These are phyloP conservation scores for Aspergillus neoniger DNA, from an alignment of 2,329 filamentous ascomycete genomes.

Conservation along the genomic window DNA sequence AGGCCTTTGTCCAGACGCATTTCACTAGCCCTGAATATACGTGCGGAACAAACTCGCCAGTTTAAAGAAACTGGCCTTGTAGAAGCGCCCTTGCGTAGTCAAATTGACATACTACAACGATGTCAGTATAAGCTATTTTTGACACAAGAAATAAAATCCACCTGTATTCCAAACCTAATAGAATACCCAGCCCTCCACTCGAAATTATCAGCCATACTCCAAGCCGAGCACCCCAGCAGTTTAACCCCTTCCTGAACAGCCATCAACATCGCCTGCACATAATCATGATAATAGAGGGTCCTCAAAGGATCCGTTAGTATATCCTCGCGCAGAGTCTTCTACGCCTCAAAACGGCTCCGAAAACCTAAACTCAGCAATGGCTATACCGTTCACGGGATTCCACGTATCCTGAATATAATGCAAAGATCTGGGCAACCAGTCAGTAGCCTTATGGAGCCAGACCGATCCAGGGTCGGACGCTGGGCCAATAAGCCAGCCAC, in stretches of 20 bases:
- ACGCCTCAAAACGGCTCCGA: not conserved
- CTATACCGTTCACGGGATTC: not conserved
- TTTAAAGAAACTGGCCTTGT: not conserved
- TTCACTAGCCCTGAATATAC: not conserved
- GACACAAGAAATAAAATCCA: not conserved
- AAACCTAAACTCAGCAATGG: not conserved
- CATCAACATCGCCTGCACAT: conserved; percentile 1
- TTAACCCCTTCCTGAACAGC: not conserved
- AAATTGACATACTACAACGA: not conserved
- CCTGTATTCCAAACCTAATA: not conserved
- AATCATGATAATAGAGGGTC: not conserved
- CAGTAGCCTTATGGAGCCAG: not conserved
- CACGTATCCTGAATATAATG: conserved; percentile 2
- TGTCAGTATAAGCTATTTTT: not conserved
- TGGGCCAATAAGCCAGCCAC: conserved; percentile 1
- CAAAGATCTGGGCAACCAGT: not conserved
- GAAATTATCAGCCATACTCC: not conserved
- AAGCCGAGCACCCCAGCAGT: conserved; percentile 2
- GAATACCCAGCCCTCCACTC: conserved; percentile 3
- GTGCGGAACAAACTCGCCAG: not conserved
- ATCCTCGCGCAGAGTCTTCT: not conserved
- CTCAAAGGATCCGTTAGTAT: not conserved
- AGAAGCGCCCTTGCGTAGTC: not conserved
- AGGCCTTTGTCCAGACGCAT: not conserved
- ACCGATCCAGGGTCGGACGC: not conserved